A percentile compares a stretch with the other conserved stretches of the same genome.
phyloP scores from a whole-genome alignment of 2,329 filamentous ascomycete species.

The Thielaviopsis populi region DNA sequence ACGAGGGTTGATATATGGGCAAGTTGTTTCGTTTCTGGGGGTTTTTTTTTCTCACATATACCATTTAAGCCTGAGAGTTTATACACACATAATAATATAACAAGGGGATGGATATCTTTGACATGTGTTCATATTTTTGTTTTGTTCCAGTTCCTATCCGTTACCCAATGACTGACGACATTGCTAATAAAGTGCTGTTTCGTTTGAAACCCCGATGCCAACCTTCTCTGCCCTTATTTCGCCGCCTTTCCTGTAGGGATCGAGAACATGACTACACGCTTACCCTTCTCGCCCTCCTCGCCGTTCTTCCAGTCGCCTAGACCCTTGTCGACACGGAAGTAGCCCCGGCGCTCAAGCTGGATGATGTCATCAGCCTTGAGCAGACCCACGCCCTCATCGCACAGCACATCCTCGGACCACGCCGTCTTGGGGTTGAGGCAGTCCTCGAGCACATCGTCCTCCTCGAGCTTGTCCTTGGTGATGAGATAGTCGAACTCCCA shows the following conservation, averaged over 20 bases:
- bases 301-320: conserved; percentile 35
- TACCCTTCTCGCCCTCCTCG: conserved; percentile 34
- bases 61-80: not conserved
- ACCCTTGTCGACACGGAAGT: conserved; percentile 68
- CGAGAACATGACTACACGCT: conserved; percentile 38
- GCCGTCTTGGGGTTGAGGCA: conserved; percentile 66
- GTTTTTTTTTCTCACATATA: too few relatives aligned
- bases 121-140: not conserved
- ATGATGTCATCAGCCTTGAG: conserved; percentile 83
- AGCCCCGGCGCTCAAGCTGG: conserved; percentile 87
- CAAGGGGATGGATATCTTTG: not conserved
- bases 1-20: not conserved
- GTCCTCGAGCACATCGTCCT: conserved; percentile 73
- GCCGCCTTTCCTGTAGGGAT: conserved; percentile 41
- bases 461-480: conserved; percentile 73
- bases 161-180: not conserved
- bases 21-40: not conserved
- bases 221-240: conserved; percentile 24
- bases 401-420: conserved; percentile 56
- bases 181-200: not conserved
- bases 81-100: not conserved
- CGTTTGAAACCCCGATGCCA: not conserved
- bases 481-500: conserved; percentile 55
- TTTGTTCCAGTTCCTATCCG: not conserved
- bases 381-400: conserved; percentile 63